Base-by-base conservation (phyloP, 2,329 filamentous ascomycete species). In the Paecilomyces sp. region DNA sequence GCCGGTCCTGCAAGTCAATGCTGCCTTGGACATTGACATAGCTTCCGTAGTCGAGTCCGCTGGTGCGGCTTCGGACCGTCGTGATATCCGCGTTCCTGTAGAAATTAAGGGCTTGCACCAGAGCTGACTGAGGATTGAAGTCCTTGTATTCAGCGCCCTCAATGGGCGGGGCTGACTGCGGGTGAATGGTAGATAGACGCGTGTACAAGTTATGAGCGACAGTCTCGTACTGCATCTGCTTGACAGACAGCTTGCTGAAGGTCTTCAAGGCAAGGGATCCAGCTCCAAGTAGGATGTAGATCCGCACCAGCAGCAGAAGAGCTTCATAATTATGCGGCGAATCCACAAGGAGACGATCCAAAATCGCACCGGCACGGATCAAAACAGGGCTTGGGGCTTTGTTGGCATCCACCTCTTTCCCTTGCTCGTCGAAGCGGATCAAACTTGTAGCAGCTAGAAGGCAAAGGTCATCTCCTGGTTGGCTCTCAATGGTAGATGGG, bases 161-260 rank as follows among this genome's bases (percentile, higher is more conserved):
- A 55, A 73, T 68, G 1, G 75, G 73, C 4, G 76, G 74, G 13
- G 70, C 74, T 28, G 72, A 68, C 55, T 76, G 71, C 36, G 79
- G 79, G 60, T 81, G 79, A 24, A 80, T 73, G 1, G 76, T 77
- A 30, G 77, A 75, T 50, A 81, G 72, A 22, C 78, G 77, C 0
- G 78, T 80, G 62, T 78, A 77, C 12, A 81, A 66, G 50, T 78
- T 74, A 66, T 81, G 79, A 6, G 77, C 75, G 53, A 81, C 74
- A 18, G 75, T 77, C 63, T 80, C 78, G 63, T 74, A 78, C 65
- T 81, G 79, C 60, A 81, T 64, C 57, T 81, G 78, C 63, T 81
- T 81, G 56, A 81, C 71, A 15, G 76, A 77, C 18, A 81, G 71
- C 59, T 74, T 76, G 61, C 71, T 69, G 64, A 80, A 81, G 11